Evolutionary conservation across 2,329 filamentous ascomycete genomes (phyloP).

Genomic region (Mollisia scopiformis): DNA sequence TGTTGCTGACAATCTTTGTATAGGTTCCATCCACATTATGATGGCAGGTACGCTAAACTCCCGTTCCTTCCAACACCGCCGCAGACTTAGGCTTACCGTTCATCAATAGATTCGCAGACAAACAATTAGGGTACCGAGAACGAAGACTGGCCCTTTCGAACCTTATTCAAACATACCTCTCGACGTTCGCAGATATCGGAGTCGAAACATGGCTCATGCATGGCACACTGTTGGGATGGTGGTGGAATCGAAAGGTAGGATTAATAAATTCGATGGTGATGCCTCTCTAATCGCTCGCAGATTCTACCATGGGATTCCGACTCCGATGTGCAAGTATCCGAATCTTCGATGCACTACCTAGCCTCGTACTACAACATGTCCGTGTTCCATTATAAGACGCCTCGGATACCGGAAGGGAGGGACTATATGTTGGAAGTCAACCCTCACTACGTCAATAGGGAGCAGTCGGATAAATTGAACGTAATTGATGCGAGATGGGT

Average conservation of each 20-base stretch:
- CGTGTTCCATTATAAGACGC: constrained; percentile 36
- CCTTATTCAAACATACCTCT: constrained; percentile 76
- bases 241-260: constrained; percentile 67
- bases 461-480: constrained; percentile 69
- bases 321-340: constrained; percentile 61
- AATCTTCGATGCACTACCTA: constrained; percentile 56
- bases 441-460: constrained; percentile 66
- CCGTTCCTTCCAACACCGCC: not conserved
- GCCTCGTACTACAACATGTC: constrained; percentile 51
- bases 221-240: constrained; percentile 84
- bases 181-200: constrained; percentile 63
- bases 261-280: not conserved
- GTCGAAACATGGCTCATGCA: constrained; percentile 64
- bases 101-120: constrained; percentile 40
- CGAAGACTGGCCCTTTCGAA: constrained; percentile 60
- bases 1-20: constrained; percentile 5
- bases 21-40: constrained; percentile 43
- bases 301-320: constrained; percentile 85
- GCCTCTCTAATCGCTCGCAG: constrained; percentile 8
- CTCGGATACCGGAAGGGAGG: constrained; percentile 41
- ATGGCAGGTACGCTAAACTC: constrained; percentile 36
- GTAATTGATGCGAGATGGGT: constrained; percentile 87
- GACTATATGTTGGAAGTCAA: constrained; percentile 79
- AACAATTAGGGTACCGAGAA: constrained; percentile 45
- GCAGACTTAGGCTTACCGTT: constrained; percentile 3